phyloP scores from a whole-genome alignment of 2,329 filamentous ascomycete species.

The Talaromyces sp. region DNA sequence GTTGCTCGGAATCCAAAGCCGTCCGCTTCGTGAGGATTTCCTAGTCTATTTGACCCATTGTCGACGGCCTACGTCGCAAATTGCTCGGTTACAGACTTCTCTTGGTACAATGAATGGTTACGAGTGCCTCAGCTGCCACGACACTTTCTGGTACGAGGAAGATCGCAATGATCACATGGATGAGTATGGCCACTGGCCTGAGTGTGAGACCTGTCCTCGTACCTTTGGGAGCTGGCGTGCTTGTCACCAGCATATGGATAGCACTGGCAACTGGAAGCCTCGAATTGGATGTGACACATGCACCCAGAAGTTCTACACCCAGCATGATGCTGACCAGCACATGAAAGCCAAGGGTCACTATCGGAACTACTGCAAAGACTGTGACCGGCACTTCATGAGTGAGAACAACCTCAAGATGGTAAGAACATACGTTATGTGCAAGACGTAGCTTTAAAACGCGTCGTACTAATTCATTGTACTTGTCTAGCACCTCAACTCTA shows the following conservation, averaged over 20 bases:
- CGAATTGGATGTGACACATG: constrained; percentile 25
- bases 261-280: constrained; percentile 13
- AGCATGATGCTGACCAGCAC: constrained; percentile 22
- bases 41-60: too few relatives aligned
- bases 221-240: constrained; percentile 11
- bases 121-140: constrained; percentile 9
- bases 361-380: constrained; percentile 24
- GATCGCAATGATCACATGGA: constrained; percentile 18
- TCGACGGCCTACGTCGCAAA: too few relatives aligned
- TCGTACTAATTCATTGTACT: background rate
- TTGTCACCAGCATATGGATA: constrained; percentile 20
- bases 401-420: constrained; percentile 28
- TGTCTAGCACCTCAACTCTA: constrained; percentile 51
- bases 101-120: background rate
- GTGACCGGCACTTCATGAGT: constrained; percentile 25
- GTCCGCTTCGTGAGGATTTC: too few relatives aligned
- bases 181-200: constrained; percentile 17
- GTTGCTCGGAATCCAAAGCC: too few relatives aligned
- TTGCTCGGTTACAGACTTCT: background rate
- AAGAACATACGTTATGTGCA: background rate
- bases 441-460: background rate
- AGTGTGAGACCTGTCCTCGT: constrained; percentile 20
- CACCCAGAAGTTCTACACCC: constrained; percentile 15
- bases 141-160: constrained; percentile 7
- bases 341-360: constrained; percentile 19